Evolutionary conservation across 2,329 filamentous ascomycete species (phyloP).

Genomic region (Boeremia lycopersici): DNA sequence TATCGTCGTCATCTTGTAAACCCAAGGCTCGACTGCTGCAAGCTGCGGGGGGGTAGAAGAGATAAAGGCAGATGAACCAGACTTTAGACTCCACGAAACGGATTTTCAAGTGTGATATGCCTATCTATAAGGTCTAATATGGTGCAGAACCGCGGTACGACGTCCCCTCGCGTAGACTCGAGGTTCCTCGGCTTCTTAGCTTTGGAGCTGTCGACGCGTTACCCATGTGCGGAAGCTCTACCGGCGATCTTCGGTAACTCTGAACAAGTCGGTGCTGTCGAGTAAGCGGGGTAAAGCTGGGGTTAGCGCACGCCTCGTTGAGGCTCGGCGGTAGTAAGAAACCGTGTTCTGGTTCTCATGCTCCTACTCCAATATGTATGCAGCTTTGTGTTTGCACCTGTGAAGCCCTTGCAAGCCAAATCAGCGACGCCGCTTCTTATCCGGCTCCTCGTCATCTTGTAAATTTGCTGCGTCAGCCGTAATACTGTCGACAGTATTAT

Average conservation of each 20-base stretch:
- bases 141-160: background rate
- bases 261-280: constrained; percentile 22
- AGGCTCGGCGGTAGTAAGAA: constrained; percentile 1
- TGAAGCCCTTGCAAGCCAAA: background rate
- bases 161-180: background rate
- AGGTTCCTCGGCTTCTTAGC: constrained; percentile 5
- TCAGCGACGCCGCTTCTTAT: constrained; percentile 28
- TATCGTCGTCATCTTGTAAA: constrained; percentile 36
- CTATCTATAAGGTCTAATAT: background rate
- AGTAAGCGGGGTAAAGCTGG: constrained; percentile 32
- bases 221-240: background rate
- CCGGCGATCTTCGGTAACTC: constrained; percentile 28
- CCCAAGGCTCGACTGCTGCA: background rate
- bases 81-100: background rate
- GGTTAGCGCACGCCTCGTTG: constrained; percentile 6
- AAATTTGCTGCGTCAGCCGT: constrained; percentile 12
- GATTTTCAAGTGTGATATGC: background rate
- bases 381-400: background rate
- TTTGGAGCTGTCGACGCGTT: background rate
- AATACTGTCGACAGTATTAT: background rate
- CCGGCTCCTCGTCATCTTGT: constrained; percentile 16
- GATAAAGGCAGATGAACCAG: background rate
- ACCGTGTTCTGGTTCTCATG: background rate
- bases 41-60: background rate
- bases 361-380: background rate